Evolutionary conservation across 148 eudicot genomes (phyloP), one percentile per base, ranked within the genome.

Genomic region (Nepenthes mirabilis): DNA sequence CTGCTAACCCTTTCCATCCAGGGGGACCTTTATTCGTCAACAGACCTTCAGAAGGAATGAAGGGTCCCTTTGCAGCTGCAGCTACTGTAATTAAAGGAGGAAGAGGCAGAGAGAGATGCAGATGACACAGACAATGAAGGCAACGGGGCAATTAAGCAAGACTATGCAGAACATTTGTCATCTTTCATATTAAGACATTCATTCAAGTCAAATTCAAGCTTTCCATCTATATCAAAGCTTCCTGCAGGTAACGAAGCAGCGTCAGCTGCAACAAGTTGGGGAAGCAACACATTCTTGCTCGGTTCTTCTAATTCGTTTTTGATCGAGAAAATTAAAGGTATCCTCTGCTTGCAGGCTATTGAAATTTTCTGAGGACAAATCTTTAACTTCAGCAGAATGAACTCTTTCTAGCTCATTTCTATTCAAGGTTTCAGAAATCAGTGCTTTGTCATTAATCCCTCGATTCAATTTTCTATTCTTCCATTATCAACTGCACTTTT

Each of bases 1-100:
- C 93, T 65, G 97, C 97, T 49, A 93, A 88, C 47, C 97, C 97
- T 69, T 79, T 91, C 96, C 97, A 91, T 9, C 96, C 88, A 65
- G 85, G 74, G 59, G 79, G 86, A 49, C 74, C 75, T 55, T 85
- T 91, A 49, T 64, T 77, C 77, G 80, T 78, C 68, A 81, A 65
- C 34, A 80, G 71, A 57, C 78, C 84, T 11, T 83, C 88, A 2
- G 90, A 83, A 66, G 84, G 93, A 36, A 66, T 64, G 82, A 91
- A 85, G 36, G 90, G 71, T 10, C 97, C 90, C 70, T 87, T 83
- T 1, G 88, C 93, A 67, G 97, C 90, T 67, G 95, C 74, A 47
- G 95, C 76, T 12, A 85, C 80, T 14, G 90, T 80, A 59, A 87
- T 48, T 14, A 86, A 71, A 61, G 88, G 90, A 71, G 59, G 88